Evolutionary conservation across 2,329 filamentous ascomycete species (phyloP), one percentile per base, ranked within the genome.

Genomic region (Lachnellula cervina): DNA sequence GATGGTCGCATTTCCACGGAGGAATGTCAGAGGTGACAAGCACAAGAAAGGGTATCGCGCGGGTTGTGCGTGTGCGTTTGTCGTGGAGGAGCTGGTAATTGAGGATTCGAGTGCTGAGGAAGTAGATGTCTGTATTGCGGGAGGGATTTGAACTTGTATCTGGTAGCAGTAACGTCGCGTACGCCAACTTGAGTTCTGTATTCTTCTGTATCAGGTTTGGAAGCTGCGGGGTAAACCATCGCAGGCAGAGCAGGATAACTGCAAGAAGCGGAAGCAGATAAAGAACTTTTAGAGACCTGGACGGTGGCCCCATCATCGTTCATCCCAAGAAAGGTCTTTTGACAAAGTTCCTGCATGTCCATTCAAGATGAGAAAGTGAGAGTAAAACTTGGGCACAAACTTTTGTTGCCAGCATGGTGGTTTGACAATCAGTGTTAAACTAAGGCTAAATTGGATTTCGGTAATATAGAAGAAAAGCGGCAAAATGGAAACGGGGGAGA

Each of bases 41-140:
- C 9, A 74, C 67, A 6, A 74, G 51, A 49, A 74, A 69, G 1
- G 70, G 66, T 19, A 71, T 69, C 0, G 50, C 49, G n/a, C 52
- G 58, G 5, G 61, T 65, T 11, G 64, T 65, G 5, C 64, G 60
- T 6, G 72, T 74, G 4, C 56, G 54, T 1, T 64, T 56, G 19
- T 62, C 61, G 48, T 73, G 67, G 6, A 68, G 63, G 2, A 74
- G 62, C 57, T 73, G 71, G 54, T 73, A 72, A 14, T 64, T 65
- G 11, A 74, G 64, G 40, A 72, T 60, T 3, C 72, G 70, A 0
- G 69, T 66, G 13, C 66, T 64, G 13, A 64, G 60, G 51, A 72
- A 71, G 60, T 74, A 74, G 1, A 32, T 40, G 25, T 63, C 56
- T 28, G 28, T 23, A 23, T 17, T 40, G 8, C 13, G 28, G 1